A percentile compares a stretch with the other conserved stretches of the same genome.
Evolutionary conservation across 2,329 filamentous ascomycete genomes (phyloP).

Genomic region (Volutella citrinella): DNA sequence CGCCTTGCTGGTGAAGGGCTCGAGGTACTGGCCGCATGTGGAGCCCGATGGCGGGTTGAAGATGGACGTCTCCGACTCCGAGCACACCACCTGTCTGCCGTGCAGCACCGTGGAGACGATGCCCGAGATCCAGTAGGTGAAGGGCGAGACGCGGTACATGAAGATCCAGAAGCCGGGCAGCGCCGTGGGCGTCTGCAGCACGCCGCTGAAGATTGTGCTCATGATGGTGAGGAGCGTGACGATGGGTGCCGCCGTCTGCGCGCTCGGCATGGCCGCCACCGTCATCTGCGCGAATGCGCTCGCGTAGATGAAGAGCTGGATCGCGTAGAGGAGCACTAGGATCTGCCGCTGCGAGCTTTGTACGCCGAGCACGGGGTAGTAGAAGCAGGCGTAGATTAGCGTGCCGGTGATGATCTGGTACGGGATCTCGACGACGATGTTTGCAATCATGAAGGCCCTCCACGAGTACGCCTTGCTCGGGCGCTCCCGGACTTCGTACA

Average conservation of each 20-base stretch:
- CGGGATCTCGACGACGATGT: constrained; percentile 69
- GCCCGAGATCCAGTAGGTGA: constrained; percentile 67
- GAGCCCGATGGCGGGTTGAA: constrained; percentile 62
- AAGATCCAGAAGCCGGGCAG: constrained; percentile 75
- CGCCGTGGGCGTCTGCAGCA: constrained; percentile 54
- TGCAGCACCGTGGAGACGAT: constrained; percentile 66
- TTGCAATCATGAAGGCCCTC: constrained; percentile 69
- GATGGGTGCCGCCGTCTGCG: constrained; percentile 64
- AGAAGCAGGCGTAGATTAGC: constrained; percentile 63
- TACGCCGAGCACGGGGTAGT: constrained; percentile 59
- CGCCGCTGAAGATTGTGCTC: constrained; percentile 60
- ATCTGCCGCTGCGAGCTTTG: constrained; percentile 55
- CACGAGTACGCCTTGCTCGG: constrained; percentile 74
- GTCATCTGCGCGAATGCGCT: constrained; percentile 72
- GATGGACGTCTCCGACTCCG: constrained; percentile 53
- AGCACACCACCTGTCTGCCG: constrained; percentile 49
- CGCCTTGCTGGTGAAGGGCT: constrained; percentile 46
- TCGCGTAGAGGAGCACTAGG: constrained; percentile 62
- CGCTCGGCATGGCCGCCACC: constrained; percentile 66
- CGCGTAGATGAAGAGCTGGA: constrained; percentile 68
- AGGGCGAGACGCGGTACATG: constrained; percentile 66
- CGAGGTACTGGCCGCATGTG: constrained; percentile 64
- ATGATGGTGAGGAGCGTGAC: constrained; percentile 59
- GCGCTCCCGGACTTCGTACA: constrained; percentile 76
- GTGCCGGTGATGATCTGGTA: constrained; percentile 65